These are phyloP conservation scores for Lasiosphaeria ovina DNA, from an alignment of 495 filamentous ascomycete genomes.

Conservation along the genomic window DNA sequence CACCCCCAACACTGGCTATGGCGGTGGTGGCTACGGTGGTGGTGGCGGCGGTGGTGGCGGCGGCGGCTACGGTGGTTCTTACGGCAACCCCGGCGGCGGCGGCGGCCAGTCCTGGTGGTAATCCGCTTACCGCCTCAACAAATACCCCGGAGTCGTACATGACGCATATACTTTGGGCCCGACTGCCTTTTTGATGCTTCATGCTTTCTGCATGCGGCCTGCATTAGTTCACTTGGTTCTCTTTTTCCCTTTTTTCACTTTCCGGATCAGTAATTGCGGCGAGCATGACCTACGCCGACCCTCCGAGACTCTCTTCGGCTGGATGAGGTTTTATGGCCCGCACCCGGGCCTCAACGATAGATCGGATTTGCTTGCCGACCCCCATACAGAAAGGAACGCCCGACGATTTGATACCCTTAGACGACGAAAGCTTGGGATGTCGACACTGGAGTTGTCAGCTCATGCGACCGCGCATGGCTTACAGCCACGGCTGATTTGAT, in stretches of 20 bases:
- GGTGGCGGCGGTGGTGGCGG: slow-evolving; percentile 41
- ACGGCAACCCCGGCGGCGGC: slow-evolving; percentile 79
- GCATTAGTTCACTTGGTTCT: slow-evolving; percentile 15
- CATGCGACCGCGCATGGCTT: slow-evolving; percentile 28
- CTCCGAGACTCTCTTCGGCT: slow-evolving; percentile 15
- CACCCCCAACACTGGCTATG: slow-evolving; percentile 62
- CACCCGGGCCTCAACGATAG: slow-evolving; percentile 34
- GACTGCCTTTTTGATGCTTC: slow-evolving; percentile 18
- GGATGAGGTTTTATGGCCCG: slow-evolving; percentile 25
- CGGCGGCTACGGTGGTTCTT: slow-evolving; percentile 51
- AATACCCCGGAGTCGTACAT: background rate
- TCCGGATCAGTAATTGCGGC: slow-evolving; percentile 31
- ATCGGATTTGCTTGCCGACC: slow-evolving; percentile 29
- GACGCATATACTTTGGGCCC: slow-evolving; percentile 1
- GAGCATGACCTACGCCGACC: slow-evolving; percentile 29
- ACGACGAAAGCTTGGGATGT: slow-evolving; percentile 30
- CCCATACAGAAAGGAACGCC: slow-evolving; percentile 16
- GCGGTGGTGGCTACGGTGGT: slow-evolving; percentile 60
- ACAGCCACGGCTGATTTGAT: slow-evolving; percentile 33
- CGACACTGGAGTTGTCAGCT: slow-evolving; percentile 24
- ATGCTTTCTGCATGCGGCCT: slow-evolving; percentile 12
- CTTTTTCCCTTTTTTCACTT: slow-evolving; percentile 12
- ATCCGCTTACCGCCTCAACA: slow-evolving; percentile 21
- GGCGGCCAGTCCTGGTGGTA: slow-evolving; percentile 96
- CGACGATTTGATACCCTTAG: slow-evolving; percentile 46